Conservation (phyloP, 2,329 filamentous ascomycete species). For the Monosporascus sp. region DNA sequence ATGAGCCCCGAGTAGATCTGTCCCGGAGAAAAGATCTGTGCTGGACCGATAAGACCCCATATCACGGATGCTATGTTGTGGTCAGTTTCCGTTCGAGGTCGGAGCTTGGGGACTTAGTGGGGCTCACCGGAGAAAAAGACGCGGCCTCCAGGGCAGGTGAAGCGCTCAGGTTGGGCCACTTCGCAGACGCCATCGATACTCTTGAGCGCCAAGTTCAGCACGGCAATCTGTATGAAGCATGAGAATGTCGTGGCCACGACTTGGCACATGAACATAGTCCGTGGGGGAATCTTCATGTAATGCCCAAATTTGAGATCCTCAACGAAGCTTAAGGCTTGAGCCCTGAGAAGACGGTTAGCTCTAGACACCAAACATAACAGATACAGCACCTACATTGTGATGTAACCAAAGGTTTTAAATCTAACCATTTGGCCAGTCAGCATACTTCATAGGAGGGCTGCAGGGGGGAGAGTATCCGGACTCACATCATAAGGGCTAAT, state of each 20-base stretch:
- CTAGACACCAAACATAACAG: conserved; percentile 6
- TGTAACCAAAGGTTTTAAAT: conserved; percentile 59
- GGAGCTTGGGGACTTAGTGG: not conserved
- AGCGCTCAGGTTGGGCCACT: conserved; percentile 49
- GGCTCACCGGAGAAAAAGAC: conserved; percentile 57
- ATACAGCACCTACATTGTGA: conserved; percentile 49
- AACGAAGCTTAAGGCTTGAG: conserved; percentile 59
- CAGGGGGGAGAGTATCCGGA: not conserved
- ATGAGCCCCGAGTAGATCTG: conserved; percentile 58
- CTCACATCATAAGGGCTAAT: conserved; percentile 66
- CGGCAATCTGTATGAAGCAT: conserved; percentile 60
- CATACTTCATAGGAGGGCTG: not conserved
- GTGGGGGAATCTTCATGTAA: conserved; percentile 67
- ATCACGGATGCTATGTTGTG: conserved; percentile 51
- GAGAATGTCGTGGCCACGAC: conserved; percentile 61
- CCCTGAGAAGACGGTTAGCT: conserved; percentile 21
- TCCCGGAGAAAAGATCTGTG: conserved; percentile 58
- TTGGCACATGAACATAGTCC: conserved; percentile 62
- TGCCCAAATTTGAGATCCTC: conserved; percentile 66
- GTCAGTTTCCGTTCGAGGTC: not conserved
- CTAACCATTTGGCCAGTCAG: conserved; percentile 28
- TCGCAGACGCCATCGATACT: conserved; percentile 62
- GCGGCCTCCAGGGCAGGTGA: conserved; percentile 58
- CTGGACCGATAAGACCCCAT: conserved; percentile 61
- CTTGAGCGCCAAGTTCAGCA: conserved; percentile 56